A percentile compares a stretch with the other conserved stretches of the same genome.
Evolutionary conservation across 805 yeast genomes (phyloP).

Genomic region (Candida xiaguanensis): DNA sequence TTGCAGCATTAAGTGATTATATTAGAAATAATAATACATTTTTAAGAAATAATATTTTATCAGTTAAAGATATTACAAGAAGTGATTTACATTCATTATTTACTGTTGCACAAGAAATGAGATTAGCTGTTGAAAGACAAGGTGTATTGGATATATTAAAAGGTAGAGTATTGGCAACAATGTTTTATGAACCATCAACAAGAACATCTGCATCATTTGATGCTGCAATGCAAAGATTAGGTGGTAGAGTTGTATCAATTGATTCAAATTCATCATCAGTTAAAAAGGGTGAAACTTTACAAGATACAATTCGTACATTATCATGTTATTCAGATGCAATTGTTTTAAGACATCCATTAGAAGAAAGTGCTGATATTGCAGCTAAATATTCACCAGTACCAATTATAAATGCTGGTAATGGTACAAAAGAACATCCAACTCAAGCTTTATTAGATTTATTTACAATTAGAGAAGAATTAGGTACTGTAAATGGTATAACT

Average conservation of each 20-base stretch:
- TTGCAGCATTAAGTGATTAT: slow-evolving; percentile 73
- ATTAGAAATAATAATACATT: slow-evolving; percentile 86
- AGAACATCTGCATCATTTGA: slow-evolving; percentile 96
- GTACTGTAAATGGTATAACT: slow-evolving; percentile 96
- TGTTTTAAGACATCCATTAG: slow-evolving; percentile 94
- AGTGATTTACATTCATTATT: slow-evolving; percentile 88
- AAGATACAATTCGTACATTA: slow-evolving; percentile 92
- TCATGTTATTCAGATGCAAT: slow-evolving; percentile 96
- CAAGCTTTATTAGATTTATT: slow-evolving; percentile 96
- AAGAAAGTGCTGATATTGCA: slow-evolving; percentile 88
- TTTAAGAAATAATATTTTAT: slow-evolving; percentile 80
- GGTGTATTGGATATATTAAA: slow-evolving; percentile 89
- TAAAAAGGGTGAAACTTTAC: slow-evolving; percentile 96
- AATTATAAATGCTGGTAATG: slow-evolving; percentile 96
- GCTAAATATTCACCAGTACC: slow-evolving; percentile 97
- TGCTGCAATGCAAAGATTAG: slow-evolving; percentile 99
- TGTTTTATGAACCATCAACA: slow-evolving; percentile 98
- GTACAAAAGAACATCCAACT: slow-evolving; percentile 97
- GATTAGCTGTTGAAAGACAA: slow-evolving; percentile 92
- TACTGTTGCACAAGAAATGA: slow-evolving; percentile 97
- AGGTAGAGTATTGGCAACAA: slow-evolving; percentile 88
- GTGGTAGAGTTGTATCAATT: slow-evolving; percentile 93
- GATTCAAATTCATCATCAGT: slow-evolving; percentile 87
- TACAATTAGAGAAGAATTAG: slow-evolving; percentile 98
- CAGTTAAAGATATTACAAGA: slow-evolving; percentile 84